Base-by-base conservation (phyloP, 768 basidiomycete species). In the Zangia roseola region DNA sequence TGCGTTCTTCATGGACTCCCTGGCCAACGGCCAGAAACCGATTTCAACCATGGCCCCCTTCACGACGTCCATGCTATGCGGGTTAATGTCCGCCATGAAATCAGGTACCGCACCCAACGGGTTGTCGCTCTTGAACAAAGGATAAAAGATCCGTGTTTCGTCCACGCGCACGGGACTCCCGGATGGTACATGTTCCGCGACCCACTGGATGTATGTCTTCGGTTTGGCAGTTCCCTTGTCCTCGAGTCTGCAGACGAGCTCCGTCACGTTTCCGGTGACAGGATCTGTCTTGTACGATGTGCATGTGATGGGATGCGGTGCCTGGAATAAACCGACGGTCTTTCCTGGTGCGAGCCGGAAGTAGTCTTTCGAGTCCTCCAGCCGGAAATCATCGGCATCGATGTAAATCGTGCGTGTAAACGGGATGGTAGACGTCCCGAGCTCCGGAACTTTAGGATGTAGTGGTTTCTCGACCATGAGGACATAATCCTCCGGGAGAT, bases 311-410 rank as follows among this genome's bases (percentile, higher is more conserved):
- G 94, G 91, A 67, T 84, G 72, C 3, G 94, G 94, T 14, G 85
- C 93, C 65, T 94, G 88, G 78, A 97, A 95, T 23, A 99, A 74
- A 14, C 97, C 97, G 36, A 98, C 97, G 0, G 93, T 92, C 74
- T 97, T 97, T 39, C 94, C 94, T 7, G 97, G 97, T 14, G 95
- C 92, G 39, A 99, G 85, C 35, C 97, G 86, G 83, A 94, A 98
- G 71, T 97, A 99, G 64, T 98, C 94, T 53, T 85, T 85, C 20
- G 91, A 90, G 62, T 95, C 94, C 56, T 90, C 82, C 30, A 88
- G 70, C 44, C 97, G 79, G 78, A 99, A 99, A 69, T 99, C 97
- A 50, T 91, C 88, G 24, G 77, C 75, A 54, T 99, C 95, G 62
- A 98, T 97, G 70, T 89, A 97, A 49, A 99, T 74, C 8, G 83